Conservation (phyloP, 257 asterid species). For the Scutellaria barbata region DNA sequence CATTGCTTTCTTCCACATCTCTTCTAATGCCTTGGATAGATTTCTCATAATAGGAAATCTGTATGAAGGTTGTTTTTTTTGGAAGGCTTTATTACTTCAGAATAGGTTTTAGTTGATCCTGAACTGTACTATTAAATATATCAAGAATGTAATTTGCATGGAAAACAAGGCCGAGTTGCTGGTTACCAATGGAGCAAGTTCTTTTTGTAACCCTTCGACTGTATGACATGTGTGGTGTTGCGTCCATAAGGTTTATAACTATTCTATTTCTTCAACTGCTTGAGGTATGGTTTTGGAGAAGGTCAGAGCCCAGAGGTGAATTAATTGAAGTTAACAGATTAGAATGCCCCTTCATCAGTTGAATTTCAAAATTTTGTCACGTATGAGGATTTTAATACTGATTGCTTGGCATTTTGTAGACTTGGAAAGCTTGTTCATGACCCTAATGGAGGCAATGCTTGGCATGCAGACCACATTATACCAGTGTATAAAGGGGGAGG, state of each 20-base stretch:
- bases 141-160: constrained; percentile 1
- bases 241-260: constrained; percentile 6
- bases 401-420: constrained; percentile 51
- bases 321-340: not conserved
- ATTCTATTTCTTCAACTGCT: constrained; percentile 19
- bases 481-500: constrained; percentile 97
- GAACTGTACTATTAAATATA: not conserved
- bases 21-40: no score
- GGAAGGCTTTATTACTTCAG: no score
- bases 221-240: not conserved
- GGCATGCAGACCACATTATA: constrained; percentile 98
- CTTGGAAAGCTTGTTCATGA: constrained; percentile 72
- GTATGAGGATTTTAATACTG: constrained; percentile 11
- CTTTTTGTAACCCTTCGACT: not conserved
- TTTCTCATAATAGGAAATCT: no score
- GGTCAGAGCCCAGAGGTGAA: not conserved
- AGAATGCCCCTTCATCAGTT: not conserved
- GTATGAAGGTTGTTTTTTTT: no score
- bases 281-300: constrained; percentile 29
- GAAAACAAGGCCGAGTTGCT: constrained; percentile 7
- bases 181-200: not conserved
- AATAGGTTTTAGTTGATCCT: no score
- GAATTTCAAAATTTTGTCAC: constrained; percentile 14
- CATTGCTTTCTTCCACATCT: no score
- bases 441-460: constrained; percentile 89